Evolutionary conservation across 306 rosid genomes (phyloP), one percentile per base, ranked within the genome.

Genomic region (Vigna trinervia): DNA sequence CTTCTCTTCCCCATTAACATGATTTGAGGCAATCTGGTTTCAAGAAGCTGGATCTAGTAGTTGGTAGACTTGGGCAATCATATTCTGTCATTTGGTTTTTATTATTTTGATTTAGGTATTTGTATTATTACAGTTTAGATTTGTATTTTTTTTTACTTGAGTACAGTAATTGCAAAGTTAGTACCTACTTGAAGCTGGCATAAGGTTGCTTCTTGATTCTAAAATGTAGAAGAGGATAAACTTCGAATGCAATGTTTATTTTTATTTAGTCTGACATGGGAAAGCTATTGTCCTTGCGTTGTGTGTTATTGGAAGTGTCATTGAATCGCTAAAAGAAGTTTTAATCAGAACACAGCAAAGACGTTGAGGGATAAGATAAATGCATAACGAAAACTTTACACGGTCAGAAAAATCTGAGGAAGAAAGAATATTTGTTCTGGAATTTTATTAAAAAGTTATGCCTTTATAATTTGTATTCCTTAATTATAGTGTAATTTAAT

Each of bases 21-120:
- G 58, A 41, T 15, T 73, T 48, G 39, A 13, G 71, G 65, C 73
- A 73, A 62, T 62, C 66, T 64, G 45, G 46, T 69, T 73, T 61
- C 53, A 39, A 56, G 62, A 62, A 77, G 61, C 54, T 23, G 80
- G 46, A 47, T 50, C 20, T 53, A 76, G 39, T 72, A 53, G 53
- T 77, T 34, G 73, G 63, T 30, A 47, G 38, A 71, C 64, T 23
- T 66, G 23, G 78, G 56, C 59, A 75, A 59, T 72, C 46, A 39
- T 41, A 67, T 71, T 26, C 46, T 69, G 61, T 19, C 60, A 6
- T 62, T 32, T 63, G 62, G 11, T 12, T 54, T 71, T 32, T 75
- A 20, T 6, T 75, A 69, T 67, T 70, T 75, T 58, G 82, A 62
- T 81, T 38, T 45, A 73, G 65, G 75, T 58, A 51, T 58, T 71